Percentiles rank a stretch among this genome's conserved stretches.
phyloP scores from a whole-genome alignment of 139 green algal species.

The Bryopsis sp. region DNA sequence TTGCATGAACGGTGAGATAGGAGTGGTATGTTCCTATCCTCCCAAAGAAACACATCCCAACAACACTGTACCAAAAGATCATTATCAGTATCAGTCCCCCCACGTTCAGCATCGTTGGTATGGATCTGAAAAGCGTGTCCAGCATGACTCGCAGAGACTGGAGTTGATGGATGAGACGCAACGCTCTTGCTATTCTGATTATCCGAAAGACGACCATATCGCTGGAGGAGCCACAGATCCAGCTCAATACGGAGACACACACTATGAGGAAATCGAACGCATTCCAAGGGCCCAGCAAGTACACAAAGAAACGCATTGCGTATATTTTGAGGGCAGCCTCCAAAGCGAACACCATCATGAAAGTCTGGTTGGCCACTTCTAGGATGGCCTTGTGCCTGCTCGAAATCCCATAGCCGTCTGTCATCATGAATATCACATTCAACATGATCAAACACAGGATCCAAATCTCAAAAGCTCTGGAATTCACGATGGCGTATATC shows the following conservation, averaged over 20 bases:
- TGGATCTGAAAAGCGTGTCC: conserved; percentile 22
- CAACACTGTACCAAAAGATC: conserved; percentile 65
- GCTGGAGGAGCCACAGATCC: conserved; percentile 25
- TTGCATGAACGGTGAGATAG: conserved; percentile 35
- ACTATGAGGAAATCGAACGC: conserved; percentile 56
- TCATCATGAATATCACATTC: conserved; percentile 44
- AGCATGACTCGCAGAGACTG: conserved; percentile 23
- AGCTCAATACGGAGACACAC: conserved; percentile 25
- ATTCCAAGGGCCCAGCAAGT: conserved; percentile 56
- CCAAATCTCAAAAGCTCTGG: conserved; percentile 28
- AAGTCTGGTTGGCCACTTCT: conserved; percentile 36
- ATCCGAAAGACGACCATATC: not conserved
- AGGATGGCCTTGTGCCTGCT: conserved; percentile 21
- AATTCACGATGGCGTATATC: conserved; percentile 30
- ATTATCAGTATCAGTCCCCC: conserved; percentile 51
- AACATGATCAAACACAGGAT: conserved; percentile 32
- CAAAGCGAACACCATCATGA: conserved; percentile 47
- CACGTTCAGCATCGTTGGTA: conserved; percentile 58
- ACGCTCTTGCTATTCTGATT: not conserved
- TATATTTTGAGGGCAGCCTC: conserved; percentile 44
- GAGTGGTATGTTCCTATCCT: conserved; percentile 32
- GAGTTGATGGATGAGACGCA: conserved; percentile 21
- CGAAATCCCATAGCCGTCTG: conserved; percentile 30
- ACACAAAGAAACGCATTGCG: conserved; percentile 26
- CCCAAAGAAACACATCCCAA: conserved; percentile 73